Conservation (phyloP, 1,284 basidiomycete species). For the Takashimella koratensis region DNA sequence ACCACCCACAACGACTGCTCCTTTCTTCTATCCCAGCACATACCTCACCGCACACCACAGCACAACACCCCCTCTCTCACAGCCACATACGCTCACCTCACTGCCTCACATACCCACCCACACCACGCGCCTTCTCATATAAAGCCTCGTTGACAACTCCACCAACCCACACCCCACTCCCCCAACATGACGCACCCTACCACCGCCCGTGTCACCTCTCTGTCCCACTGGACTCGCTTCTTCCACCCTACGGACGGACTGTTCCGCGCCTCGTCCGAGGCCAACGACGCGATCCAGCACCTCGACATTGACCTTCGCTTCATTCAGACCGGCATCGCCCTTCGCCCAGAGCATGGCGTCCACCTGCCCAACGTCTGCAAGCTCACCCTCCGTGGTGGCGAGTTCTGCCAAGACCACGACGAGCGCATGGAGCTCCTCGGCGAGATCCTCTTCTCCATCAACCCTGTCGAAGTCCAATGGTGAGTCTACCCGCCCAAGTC, state of each 20-base stretch:
- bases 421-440: conserved; percentile 29
- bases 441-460: conserved; percentile 29
- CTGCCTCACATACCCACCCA: too few species aligned
- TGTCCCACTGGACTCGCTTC: conserved; percentile 30
- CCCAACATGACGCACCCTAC: conserved; percentile 10
- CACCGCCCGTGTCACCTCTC: conserved; percentile 21
- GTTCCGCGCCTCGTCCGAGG: conserved; percentile 23
- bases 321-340: conserved; percentile 9
- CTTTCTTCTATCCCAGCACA: too few species aligned
- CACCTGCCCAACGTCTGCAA: conserved; percentile 25
- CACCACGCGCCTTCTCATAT: too few species aligned
- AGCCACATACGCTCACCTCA: too few species aligned
- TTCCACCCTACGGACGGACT: conserved; percentile 31
- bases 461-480: conserved; percentile 36
- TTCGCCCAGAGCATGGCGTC: conserved; percentile 5
- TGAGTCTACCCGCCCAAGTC: too few species aligned
- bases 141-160: too few species aligned
- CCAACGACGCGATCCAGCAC: conserved; percentile 30
- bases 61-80: too few species aligned
- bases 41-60: too few species aligned
- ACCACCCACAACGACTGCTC: too few species aligned
- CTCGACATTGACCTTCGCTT: conserved; percentile 42
- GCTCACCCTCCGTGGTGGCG: conserved; percentile 33
- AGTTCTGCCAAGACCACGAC: conserved; percentile 33
- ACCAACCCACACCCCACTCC: background rate